Evolutionary conservation across 345 rosid genomes (phyloP), one percentile per base, ranked within the genome.

Genomic region (Capsella bursapastoris): DNA sequence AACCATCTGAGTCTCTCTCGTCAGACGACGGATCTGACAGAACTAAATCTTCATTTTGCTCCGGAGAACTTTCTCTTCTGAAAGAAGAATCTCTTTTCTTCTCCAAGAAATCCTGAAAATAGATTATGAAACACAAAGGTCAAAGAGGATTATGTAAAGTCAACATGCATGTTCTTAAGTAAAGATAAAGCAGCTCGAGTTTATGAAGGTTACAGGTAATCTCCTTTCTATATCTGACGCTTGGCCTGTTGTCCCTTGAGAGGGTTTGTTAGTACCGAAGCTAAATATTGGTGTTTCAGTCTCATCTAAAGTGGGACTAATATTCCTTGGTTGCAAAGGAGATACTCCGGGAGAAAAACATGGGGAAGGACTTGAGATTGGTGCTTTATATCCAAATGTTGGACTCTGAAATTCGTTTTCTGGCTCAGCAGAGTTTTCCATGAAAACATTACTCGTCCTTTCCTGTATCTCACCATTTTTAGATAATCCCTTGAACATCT

Each of bases 321-420:
- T 28, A 68, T 72, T 78, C 66, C 65, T 79, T 25, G 82, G 82
- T 58, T 80, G 74, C 51, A 47, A 51, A 55, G 57, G 83, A 27
- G 77, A 81, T 67, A 80, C 74, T 80, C 82, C 82, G 16, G 85
- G 89, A 55, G 78, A 74, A 71, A 81, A 66, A 77, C 80, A 72
- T 14, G 75, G 83, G 27, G 83, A 82, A 70, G 83, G 78, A 49
- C 79, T 87, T n/a, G 40, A 67, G 38, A 52, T 67, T 44, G 90
- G 90, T 22, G 82, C 79, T 78, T 56, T 71, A 60, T 81, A 71
- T 64, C 82, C 84, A 66, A 89, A 81, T 25, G 95, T 86, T 74
- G 92, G 98, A 83, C 96, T 88, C 66, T 63, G 83, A 56, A 79
- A 75, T 71, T 75, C 85, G 63, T 81, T 72, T 65, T 75, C 82